Base-by-base conservation (phyloP, 495 filamentous ascomycete genomes). In the Penicillium waksmanii region DNA sequence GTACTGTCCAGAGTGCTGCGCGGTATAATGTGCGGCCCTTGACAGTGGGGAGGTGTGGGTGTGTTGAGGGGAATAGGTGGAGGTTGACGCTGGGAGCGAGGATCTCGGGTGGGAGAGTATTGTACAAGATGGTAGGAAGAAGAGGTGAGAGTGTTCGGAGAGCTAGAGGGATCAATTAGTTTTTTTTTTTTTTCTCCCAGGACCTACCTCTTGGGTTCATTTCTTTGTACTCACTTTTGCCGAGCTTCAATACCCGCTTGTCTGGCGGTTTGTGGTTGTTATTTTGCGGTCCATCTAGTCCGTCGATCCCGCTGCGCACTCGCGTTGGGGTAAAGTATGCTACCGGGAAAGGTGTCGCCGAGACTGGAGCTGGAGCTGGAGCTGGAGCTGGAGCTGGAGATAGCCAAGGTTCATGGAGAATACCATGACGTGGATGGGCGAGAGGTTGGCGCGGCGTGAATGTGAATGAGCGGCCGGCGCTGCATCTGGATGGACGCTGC, bases 61-160 rank as follows among this genome's bases (percentile, higher is more conserved):
- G 96, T 0, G 95, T 97, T 3, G 92, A 93, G 27, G 95, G 95
- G 77, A 98, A 98, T 56, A 98, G 89, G 73, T 96, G 89, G 27
- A 98, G 86, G n/a, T 87, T 88, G 61, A 98, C 95, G 67, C 86
- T 85, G 1, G 94, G 95, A 0, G 89, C 90, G 64, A 98, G 89
- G 65, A 98, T 90, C 46, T 91, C 86, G 48, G 87, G 85, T 2
- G 95, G 95, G 1, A 97, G 83, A 0, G 84, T 82, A 9, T 93
- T 89, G 64, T 90, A 87, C 17, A 98, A 82, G 27, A 98, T 84
- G 13, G 88, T 91, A 17, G 95, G 93, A 33, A 98, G 87, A 57
- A 87, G 89, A 27, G 89, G 85, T 75, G 96, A 95, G 34, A 98
- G 87, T 55, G 84, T 89, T 33, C 91, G 85, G 31, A 98, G 82